Percentiles rank a stretch among this genome's conserved stretches.
Evolutionary conservation across 2,329 filamentous ascomycete genomes (phyloP).

Genomic region (Arachnomyces sp.): DNA sequence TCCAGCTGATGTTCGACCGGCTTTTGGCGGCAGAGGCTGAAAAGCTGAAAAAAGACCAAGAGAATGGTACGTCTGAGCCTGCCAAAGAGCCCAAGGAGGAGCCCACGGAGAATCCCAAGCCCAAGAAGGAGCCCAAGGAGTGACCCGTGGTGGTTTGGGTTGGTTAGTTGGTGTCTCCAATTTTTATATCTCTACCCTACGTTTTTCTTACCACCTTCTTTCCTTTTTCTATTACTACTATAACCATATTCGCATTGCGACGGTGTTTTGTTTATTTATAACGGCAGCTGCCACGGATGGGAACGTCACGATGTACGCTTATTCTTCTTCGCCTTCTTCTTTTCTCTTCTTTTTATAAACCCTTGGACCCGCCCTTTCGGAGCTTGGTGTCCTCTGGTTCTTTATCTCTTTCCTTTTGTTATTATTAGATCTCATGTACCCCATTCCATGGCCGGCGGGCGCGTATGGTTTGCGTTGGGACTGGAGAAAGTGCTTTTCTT

Average conservation of each 20-base stretch:
- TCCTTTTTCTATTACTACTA: slow-evolving; percentile 4
- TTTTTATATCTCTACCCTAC: background rate
- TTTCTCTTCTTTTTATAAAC: slow-evolving; percentile 1
- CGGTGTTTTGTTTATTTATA: slow-evolving; percentile 9
- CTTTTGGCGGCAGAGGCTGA: slow-evolving; percentile 9
- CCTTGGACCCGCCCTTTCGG: background rate
- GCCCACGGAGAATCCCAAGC: background rate
- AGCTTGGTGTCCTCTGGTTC: background rate
- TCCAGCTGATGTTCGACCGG: slow-evolving; percentile 13
- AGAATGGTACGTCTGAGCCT: no score
- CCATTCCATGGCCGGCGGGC: background rate
- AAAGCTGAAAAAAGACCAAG: slow-evolving; percentile 6
- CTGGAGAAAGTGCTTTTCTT: background rate
- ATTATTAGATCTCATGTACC: slow-evolving; percentile 2
- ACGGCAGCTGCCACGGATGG: slow-evolving; percentile 10
- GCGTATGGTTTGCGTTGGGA: no score
- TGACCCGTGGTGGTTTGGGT: background rate
- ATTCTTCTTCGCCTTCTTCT: no score
- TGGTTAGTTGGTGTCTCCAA: background rate
- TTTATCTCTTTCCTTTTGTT: background rate
- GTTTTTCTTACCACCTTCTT: background rate
- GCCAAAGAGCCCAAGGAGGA: background rate
- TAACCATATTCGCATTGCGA: slow-evolving; percentile 9
- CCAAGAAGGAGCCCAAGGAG: background rate
- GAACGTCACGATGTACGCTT: slow-evolving; percentile 7